phyloP scores from a whole-genome alignment of 169 alveolate species.

The Blepharisma undulans region DNA sequence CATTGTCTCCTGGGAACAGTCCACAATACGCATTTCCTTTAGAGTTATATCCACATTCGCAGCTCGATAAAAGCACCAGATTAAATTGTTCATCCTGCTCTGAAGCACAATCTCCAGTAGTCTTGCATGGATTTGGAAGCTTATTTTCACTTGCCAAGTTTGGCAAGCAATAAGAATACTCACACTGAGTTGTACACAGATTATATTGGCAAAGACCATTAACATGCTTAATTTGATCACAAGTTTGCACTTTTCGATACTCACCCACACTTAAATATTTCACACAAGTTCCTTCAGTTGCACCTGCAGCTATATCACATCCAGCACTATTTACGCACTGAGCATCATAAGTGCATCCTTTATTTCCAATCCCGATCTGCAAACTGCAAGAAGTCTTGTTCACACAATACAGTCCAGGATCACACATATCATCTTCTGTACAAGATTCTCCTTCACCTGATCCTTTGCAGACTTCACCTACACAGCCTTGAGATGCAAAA shows the following conservation, averaged over 20 bases:
- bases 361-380: neutral
- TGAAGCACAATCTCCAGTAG: neutral
- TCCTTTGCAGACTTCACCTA: neutral
- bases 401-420: conserved; percentile 10
- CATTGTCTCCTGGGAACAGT: neutral
- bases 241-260: neutral
- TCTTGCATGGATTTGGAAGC: neutral
- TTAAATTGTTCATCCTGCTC: neutral
- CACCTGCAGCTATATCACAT: neutral
- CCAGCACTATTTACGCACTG: neutral
- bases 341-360: neutral
- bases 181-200: neutral
- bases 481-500: neutral
- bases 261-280: neutral
- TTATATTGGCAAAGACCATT: neutral
- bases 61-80: neutral
- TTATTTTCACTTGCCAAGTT: neutral
- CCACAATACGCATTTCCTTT: neutral
- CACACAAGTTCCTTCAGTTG: neutral
- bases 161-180: neutral
- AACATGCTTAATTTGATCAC: neutral
- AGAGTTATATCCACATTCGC: neutral
- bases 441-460: neutral
- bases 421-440: neutral
- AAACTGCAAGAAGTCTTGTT: neutral